A percentile compares a stretch with the other conserved stretches of the same genome.
Conservation (phyloP, 306 rosid species). For the Corylus heterophylla region DNA sequence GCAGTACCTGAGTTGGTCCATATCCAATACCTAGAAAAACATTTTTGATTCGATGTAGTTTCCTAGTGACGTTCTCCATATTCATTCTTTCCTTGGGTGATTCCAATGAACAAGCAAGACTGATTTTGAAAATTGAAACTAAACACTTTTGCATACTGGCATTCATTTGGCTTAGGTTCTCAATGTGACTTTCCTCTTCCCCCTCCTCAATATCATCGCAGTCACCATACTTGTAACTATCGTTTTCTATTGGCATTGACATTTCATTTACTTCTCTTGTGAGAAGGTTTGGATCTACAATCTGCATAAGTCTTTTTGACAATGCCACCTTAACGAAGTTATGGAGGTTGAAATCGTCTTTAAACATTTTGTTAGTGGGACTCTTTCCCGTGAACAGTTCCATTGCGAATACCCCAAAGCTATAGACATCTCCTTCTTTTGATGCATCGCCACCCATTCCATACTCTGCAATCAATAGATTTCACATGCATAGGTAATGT, state of each 20-base stretch:
- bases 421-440: conserved; percentile 3
- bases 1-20: not conserved
- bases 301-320: conserved; percentile 21
- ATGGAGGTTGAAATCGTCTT: not conserved
- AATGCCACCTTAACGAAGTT: conserved; percentile 23
- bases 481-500: not conserved
- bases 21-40: not conserved
- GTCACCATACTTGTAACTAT: too few relatives aligned
- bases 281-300: conserved; percentile 36
- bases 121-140: conserved; percentile 23
- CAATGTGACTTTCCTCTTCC: not conserved
- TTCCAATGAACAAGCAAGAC: conserved; percentile 35
- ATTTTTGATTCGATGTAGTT: conserved; percentile 9
- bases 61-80: conserved; percentile 26
- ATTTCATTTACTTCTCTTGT: conserved; percentile 5
- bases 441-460: too few relatives aligned
- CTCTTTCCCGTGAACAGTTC: too few relatives aligned
- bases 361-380: not conserved
- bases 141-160: conserved; percentile 18
- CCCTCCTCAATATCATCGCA: not conserved
- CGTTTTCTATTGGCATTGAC: not conserved
- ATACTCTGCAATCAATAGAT: too few relatives aligned
- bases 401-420: too few relatives aligned
- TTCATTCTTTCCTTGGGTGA: conserved; percentile 33
- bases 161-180: not conserved